Conservation (phyloP, 2,329 filamentous ascomycete genomes). For the Paecilomyces variotii region DNA sequence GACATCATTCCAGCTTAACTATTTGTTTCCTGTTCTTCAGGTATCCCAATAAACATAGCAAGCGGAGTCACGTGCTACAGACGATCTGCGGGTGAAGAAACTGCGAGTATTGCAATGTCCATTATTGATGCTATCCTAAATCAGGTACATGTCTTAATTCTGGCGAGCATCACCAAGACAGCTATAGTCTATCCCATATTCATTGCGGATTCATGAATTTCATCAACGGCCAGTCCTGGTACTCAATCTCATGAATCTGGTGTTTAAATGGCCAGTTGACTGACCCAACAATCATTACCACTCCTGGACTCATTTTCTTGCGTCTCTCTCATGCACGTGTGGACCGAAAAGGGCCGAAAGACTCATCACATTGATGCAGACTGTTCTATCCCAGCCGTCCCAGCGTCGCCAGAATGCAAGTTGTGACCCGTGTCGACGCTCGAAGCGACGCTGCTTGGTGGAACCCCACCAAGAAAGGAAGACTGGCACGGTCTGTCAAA, state of each 20-base stretch:
- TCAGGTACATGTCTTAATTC: too few species aligned
- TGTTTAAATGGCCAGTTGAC: neutral
- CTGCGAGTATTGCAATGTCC: neutral
- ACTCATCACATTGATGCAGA: neutral
- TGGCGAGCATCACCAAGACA: too few species aligned
- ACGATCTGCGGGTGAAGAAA: neutral
- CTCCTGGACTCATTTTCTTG: neutral
- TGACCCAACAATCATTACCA: too few species aligned
- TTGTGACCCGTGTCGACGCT: slow-evolving; percentile 18
- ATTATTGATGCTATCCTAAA: neutral
- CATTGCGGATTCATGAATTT: too few species aligned
- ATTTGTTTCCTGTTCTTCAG: too few species aligned
- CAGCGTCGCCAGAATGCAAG: slow-evolving; percentile 17
- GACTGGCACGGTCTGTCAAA: slow-evolving; percentile 4
- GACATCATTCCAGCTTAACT: too few species aligned
- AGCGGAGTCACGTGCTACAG: neutral
- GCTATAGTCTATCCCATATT: too few species aligned
- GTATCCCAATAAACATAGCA: too few species aligned
- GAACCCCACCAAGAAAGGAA: neutral
- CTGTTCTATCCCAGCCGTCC: neutral
- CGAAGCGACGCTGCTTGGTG: slow-evolving; percentile 18
- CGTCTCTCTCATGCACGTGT: neutral
- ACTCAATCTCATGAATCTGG: too few species aligned
- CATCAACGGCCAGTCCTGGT: too few species aligned
- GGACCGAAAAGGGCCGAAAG: neutral